phyloP scores from a whole-genome alignment of 2,329 filamentous ascomycete genomes.

The Alternaria alternata region DNA sequence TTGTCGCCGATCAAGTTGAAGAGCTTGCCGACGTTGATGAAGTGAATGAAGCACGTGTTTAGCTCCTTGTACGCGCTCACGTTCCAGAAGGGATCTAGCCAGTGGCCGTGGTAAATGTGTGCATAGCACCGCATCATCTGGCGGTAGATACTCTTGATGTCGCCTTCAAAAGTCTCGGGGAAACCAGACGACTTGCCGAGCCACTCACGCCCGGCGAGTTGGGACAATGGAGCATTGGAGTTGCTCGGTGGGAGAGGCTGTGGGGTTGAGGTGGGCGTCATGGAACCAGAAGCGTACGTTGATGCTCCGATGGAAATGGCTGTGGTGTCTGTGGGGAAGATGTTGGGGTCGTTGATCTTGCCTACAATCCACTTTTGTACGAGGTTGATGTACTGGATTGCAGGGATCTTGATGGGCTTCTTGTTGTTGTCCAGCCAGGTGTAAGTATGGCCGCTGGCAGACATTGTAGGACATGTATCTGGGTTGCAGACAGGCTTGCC shows the following conservation, averaged over 20 bases:
- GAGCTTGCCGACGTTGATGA: conserved; percentile 74
- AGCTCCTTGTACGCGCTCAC: conserved; percentile 59
- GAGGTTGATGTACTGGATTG: conserved; percentile 90
- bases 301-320: conserved; percentile 71
- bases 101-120: conserved; percentile 62
- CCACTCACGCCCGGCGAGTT: conserved; percentile 76
- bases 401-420: conserved; percentile 89
- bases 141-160: conserved; percentile 75
- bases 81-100: conserved; percentile 61
- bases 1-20: conserved; percentile 80
- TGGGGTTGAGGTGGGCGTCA: conserved; percentile 54
- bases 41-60: conserved; percentile 64
- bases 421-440: conserved; percentile 92
- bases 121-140: conserved; percentile 65
- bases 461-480: conserved; percentile 87
- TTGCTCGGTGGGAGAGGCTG: conserved; percentile 57
- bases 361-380: conserved; percentile 98
- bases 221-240: conserved; percentile 64
- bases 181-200: conserved; percentile 87
- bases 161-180: conserved; percentile 64
- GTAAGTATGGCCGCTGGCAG: conserved; percentile 91
- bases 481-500: conserved; percentile 84
- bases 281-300: conserved; percentile 63
- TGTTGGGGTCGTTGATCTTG: conserved; percentile 88
- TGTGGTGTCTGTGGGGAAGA: conserved; percentile 88